Conservation (phyloP, 2,329 filamentous ascomycete species). For the Fusarium sp. region DNA sequence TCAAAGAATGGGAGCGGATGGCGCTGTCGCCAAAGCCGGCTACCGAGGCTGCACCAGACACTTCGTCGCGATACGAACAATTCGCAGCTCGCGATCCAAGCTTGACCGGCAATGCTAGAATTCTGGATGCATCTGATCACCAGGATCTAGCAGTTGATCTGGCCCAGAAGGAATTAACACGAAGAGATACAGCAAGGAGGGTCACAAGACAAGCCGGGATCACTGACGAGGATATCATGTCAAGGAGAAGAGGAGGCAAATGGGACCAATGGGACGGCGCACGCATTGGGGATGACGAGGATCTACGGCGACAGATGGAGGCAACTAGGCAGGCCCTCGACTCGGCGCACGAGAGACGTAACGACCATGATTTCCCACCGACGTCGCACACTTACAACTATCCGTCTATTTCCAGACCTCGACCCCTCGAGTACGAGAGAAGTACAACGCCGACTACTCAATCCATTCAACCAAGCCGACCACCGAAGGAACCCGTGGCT, state of each 20-base stretch:
- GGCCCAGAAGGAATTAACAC: slow-evolving; percentile 76
- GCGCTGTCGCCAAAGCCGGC: slow-evolving; percentile 52
- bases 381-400: slow-evolving; percentile 61
- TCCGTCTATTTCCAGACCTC: slow-evolving; percentile 65
- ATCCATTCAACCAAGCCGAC: slow-evolving; percentile 49
- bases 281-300: slow-evolving; percentile 52
- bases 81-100: slow-evolving; percentile 70
- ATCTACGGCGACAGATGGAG: slow-evolving; percentile 65
- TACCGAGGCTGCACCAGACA: slow-evolving; percentile 31
- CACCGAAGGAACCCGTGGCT: slow-evolving; percentile 47
- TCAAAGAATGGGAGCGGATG: slow-evolving; percentile 74
- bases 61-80: slow-evolving; percentile 54
- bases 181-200: slow-evolving; percentile 71
- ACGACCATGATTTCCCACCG: slow-evolving; percentile 44
- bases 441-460: slow-evolving; percentile 29
- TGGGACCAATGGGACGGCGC: slow-evolving; percentile 56
- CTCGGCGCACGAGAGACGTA: slow-evolving; percentile 44
- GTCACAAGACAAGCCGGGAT: slow-evolving; percentile 68
- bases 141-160: slow-evolving; percentile 81
- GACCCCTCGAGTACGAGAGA: slow-evolving; percentile 59
- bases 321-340: slow-evolving; percentile 61
- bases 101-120: slow-evolving; percentile 65
- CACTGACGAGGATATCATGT: slow-evolving; percentile 66
- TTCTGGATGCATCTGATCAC: slow-evolving; percentile 77
- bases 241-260: slow-evolving; percentile 59